Evolutionary conservation across 1,139 yeast species (phyloP).

Genomic region (Blastobotrys elegans): DNA sequence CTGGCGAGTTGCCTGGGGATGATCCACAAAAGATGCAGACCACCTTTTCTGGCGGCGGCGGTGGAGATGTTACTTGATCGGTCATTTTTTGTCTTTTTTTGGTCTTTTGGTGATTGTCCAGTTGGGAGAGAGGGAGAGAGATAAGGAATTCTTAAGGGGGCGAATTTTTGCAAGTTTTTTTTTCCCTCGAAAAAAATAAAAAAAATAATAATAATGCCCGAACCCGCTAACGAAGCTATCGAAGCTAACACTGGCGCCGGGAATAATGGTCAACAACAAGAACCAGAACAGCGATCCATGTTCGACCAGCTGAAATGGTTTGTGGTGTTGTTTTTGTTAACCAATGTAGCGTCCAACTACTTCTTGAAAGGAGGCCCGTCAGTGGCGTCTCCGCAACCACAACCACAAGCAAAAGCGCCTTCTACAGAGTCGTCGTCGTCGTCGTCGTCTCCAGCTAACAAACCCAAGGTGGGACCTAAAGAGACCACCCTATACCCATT

Average conservation of each 20-base stretch:
- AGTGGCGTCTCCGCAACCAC: no score
- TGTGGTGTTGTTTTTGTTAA: conserved; percentile 2
- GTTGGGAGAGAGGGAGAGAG: neutral
- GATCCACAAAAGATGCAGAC: conserved; percentile 89
- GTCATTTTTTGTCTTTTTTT: neutral
- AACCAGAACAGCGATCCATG: conserved; percentile 1
- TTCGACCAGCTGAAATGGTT: conserved; percentile 6
- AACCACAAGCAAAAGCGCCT: neutral
- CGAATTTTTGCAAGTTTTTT: no score
- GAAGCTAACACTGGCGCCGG: neutral
- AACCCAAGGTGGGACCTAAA: neutral
- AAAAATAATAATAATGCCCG: neutral
- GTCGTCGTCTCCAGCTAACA: neutral
- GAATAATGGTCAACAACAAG: neutral
- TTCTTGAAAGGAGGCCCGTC: neutral
- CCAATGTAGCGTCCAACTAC: conserved; percentile 1
- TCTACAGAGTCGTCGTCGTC: neutral
- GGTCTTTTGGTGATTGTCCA: neutral
- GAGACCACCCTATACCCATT: conserved; percentile 4
- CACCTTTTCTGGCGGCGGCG: conserved; percentile 35
- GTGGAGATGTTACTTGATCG: no score
- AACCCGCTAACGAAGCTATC: no score
- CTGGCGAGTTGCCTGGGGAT: conserved; percentile 56
- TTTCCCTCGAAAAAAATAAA: neutral
- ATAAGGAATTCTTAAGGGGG: neutral